phyloP scores from a whole-genome alignment of 805 yeast genomes.

The Teunomyces aglyptinius region DNA sequence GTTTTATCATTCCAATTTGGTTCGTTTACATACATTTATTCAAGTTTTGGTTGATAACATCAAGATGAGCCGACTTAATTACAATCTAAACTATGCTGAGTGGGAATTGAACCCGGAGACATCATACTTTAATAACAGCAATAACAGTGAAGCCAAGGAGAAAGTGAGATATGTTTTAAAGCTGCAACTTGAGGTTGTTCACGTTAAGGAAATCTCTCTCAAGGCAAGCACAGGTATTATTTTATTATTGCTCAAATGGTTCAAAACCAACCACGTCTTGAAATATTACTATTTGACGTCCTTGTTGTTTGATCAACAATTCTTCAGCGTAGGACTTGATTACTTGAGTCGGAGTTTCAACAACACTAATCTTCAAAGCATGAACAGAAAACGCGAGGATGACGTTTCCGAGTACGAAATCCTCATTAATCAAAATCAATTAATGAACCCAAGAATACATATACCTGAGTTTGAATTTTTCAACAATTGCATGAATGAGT shows the following conservation, averaged over 20 bases:
- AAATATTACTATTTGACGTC: conserved; percentile 75
- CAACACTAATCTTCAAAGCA: conserved; percentile 32
- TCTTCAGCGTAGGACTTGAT: conserved; percentile 33
- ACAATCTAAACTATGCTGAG: conserved; percentile 34
- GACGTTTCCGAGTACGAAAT: conserved; percentile 29
- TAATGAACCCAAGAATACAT: conserved; percentile 37
- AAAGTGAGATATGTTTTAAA: conserved; percentile 24
- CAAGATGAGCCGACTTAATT: conserved; percentile 47
- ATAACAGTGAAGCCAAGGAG: conserved; percentile 14
- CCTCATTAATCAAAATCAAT: conserved; percentile 35
- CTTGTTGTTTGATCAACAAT: conserved; percentile 72
- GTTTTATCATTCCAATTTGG: conserved; percentile 53
- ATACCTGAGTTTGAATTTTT: conserved; percentile 37
- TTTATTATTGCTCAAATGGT: conserved; percentile 65
- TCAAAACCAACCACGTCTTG: conserved; percentile 70
- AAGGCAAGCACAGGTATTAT: conserved; percentile 59
- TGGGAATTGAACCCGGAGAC: conserved; percentile 33
- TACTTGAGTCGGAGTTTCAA: conserved; percentile 35
- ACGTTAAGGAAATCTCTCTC: conserved; percentile 61
- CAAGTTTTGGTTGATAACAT: conserved; percentile 63
- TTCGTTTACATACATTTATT: conserved; percentile 60
- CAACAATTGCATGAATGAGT: conserved; percentile 28
- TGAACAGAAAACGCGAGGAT: conserved; percentile 12
- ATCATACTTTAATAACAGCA: conserved; percentile 18
- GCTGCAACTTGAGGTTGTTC: conserved; percentile 51